Evolutionary conservation across 805 yeast genomes (phyloP).

Genomic region (Suhomyces canberraensis): DNA sequence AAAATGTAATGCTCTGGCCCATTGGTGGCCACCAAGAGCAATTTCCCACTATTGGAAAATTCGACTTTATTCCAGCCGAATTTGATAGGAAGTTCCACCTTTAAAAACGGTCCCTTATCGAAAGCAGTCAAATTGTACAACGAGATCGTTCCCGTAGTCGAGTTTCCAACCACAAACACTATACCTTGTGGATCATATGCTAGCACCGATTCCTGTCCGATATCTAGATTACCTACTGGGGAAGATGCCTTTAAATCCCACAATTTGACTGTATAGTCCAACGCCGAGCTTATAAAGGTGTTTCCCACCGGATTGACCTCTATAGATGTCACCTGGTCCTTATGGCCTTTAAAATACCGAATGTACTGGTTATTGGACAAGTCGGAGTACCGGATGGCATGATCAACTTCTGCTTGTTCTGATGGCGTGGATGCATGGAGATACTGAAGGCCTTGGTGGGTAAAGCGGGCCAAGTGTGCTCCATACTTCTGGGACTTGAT

Average conservation of each 20-base stretch:
- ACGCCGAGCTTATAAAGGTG: slow-evolving; percentile 60
- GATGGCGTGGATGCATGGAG: slow-evolving; percentile 74
- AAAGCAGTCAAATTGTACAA: slow-evolving; percentile 61
- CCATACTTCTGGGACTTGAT: slow-evolving; percentile 89
- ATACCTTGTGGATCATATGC: slow-evolving; percentile 84
- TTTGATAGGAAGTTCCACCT: slow-evolving; percentile 14
- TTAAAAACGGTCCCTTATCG: slow-evolving; percentile 54
- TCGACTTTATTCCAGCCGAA: slow-evolving; percentile 62
- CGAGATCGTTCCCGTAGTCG: slow-evolving; percentile 24
- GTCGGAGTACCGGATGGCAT: slow-evolving; percentile 71
- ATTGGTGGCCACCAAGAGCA: slow-evolving; percentile 54
- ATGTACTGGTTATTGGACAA: slow-evolving; percentile 75
- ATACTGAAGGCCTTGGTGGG: slow-evolving; percentile 69
- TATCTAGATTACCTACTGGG: slow-evolving; percentile 56
- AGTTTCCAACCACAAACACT: slow-evolving; percentile 63
- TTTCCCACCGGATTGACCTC: slow-evolving; percentile 72
- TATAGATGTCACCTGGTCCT: slow-evolving; percentile 65
- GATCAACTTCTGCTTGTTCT: slow-evolving; percentile 46
- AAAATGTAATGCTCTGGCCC: slow-evolving; percentile 55
- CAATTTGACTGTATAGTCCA: slow-evolving; percentile 74
- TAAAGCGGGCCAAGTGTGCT: slow-evolving; percentile 78
- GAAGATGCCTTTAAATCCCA: slow-evolving; percentile 81
- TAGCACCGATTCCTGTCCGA: slow-evolving; percentile 52
- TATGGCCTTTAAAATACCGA: slow-evolving; percentile 87
- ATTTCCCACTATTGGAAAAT: slow-evolving; percentile 75